A percentile compares a stretch with the other conserved stretches of the same genome.
Conservation (phyloP, 1,284 basidiomycete genomes). For the Pulveroboletus sp. region DNA sequence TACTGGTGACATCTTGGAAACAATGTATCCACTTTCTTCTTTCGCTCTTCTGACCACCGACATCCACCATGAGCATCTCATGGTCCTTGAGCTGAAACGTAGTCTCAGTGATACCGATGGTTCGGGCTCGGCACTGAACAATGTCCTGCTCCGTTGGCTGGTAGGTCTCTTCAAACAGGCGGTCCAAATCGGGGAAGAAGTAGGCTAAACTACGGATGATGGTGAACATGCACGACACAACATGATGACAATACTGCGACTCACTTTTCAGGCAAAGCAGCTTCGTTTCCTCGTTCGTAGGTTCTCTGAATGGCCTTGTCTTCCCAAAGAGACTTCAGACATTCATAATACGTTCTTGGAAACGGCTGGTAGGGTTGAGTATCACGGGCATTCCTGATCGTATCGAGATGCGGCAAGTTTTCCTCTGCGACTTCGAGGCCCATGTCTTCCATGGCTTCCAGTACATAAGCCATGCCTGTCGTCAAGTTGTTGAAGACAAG, state of each 20-base stretch:
- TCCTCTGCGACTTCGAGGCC: constrained; percentile 68
- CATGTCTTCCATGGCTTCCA: constrained; percentile 91
- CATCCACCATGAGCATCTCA: constrained; percentile 87
- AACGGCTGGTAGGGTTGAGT: constrained; percentile 81
- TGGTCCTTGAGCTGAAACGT: constrained; percentile 75
- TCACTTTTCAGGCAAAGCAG: constrained; percentile 87
- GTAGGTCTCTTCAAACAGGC: constrained; percentile 76
- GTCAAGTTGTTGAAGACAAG: constrained; percentile 92
- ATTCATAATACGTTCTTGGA: constrained; percentile 62
- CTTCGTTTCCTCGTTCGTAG: constrained; percentile 79
- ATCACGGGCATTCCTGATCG: constrained; percentile 70
- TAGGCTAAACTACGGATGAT: constrained; percentile 52
- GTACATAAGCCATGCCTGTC: constrained; percentile 77
- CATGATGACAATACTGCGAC: constrained; percentile 25
- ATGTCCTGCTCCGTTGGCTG: constrained; percentile 82
- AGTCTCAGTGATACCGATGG: constrained; percentile 94
- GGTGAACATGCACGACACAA: constrained; percentile 2
- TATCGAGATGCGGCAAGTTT: constrained; percentile 55
- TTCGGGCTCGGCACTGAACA: constrained; percentile 82
- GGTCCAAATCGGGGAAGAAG: constrained; percentile 78
- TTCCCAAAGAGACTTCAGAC: constrained; percentile 75
- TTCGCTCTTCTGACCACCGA: constrained; percentile 89
- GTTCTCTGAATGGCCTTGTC: constrained; percentile 77
- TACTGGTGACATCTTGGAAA: constrained; percentile 85
- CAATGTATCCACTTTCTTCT: constrained; percentile 89